These are phyloP conservation scores for Paraphoma chrysanthemicola DNA, from an alignment of 2,329 filamentous ascomycete genomes.

Conservation along the genomic window DNA sequence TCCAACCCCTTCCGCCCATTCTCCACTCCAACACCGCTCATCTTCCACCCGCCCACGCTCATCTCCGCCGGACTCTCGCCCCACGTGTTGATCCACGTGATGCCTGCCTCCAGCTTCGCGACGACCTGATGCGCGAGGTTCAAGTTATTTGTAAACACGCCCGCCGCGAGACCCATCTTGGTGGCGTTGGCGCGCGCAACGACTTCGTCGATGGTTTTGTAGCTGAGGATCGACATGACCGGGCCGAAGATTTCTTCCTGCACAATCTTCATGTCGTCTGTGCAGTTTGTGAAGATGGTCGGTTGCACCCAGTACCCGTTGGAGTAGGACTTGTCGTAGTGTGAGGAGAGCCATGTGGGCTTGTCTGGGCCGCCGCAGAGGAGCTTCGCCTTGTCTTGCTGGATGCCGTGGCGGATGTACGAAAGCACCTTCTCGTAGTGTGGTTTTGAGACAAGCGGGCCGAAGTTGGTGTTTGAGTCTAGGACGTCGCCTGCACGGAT, in stretches of 20 bases:
- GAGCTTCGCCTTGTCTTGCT: slow-evolving; percentile 75
- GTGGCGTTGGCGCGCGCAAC: slow-evolving; percentile 78
- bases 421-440: slow-evolving; percentile 80
- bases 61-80: slow-evolving; percentile 92
- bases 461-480: slow-evolving; percentile 78
- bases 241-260: slow-evolving; percentile 89
- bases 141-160: slow-evolving; percentile 80
- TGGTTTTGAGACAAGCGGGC: slow-evolving; percentile 76
- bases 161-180: slow-evolving; percentile 79
- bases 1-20: slow-evolving; percentile 81
- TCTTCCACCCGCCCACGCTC: slow-evolving; percentile 91
- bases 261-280: slow-evolving; percentile 79
- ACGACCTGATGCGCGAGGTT: slow-evolving; percentile 76
- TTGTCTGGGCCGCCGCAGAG: slow-evolving; percentile 73
- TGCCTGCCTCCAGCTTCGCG: slow-evolving; percentile 76
- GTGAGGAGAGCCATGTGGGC: slow-evolving; percentile 56
- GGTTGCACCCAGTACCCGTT: slow-evolving; percentile 85
- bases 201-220: slow-evolving; percentile 73
- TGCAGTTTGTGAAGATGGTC: slow-evolving; percentile 87
- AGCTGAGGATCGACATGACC: slow-evolving; percentile 81
- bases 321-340: slow-evolving; percentile 50
- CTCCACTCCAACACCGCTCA: slow-evolving; percentile 86
- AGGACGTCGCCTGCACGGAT: slow-evolving; percentile 77
- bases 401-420: slow-evolving; percentile 78
- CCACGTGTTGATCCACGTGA: slow-evolving; percentile 94